phyloP scores from a whole-genome alignment of 2,329 filamentous ascomycete genomes.

The Aspergillus luchuensis region DNA sequence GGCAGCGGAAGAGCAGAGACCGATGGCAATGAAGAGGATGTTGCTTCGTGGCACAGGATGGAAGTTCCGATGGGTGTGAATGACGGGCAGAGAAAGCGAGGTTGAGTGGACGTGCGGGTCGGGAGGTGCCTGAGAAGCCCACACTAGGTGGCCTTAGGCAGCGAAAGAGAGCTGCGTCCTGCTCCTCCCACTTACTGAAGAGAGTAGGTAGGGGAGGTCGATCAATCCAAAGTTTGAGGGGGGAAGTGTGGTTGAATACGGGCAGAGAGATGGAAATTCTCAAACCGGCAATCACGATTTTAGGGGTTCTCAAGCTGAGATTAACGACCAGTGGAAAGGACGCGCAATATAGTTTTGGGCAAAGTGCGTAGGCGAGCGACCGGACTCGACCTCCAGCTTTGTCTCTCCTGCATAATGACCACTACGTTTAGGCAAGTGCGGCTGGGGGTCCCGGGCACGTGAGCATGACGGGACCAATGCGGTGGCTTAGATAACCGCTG shows the following conservation, averaged over 20 bases:
- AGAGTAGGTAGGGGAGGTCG: too few species aligned
- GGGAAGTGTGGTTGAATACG: not conserved
- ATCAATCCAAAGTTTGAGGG: not conserved
- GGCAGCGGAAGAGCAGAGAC: slow-evolving; percentile 18
- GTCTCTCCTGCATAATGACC: not conserved
- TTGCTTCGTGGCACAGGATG: slow-evolving; percentile 31
- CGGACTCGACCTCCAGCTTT: not conserved
- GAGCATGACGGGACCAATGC: not conserved
- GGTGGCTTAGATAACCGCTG: not conserved
- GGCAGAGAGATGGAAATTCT: not conserved
- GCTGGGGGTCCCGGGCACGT: not conserved
- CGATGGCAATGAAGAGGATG: slow-evolving; percentile 25
- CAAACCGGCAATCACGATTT: not conserved
- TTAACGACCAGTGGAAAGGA: not conserved
- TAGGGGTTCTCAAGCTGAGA: not conserved
- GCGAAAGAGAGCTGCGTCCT: not conserved
- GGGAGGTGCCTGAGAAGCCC: slow-evolving; percentile 23
- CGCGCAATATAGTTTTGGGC: not conserved
- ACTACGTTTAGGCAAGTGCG: slow-evolving; percentile 1
- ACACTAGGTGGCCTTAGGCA: slow-evolving; percentile 14
- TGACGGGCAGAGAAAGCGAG: slow-evolving; percentile 30
- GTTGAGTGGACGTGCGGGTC: slow-evolving; percentile 28
- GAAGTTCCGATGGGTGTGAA: slow-evolving; percentile 29
- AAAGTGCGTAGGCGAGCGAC: not conserved
- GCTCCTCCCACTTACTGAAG: too few species aligned